Evolutionary conservation across 2,329 filamentous ascomycete species (phyloP), one percentile per base, ranked within the genome.

Genomic region (Botrytis galanthina): DNA sequence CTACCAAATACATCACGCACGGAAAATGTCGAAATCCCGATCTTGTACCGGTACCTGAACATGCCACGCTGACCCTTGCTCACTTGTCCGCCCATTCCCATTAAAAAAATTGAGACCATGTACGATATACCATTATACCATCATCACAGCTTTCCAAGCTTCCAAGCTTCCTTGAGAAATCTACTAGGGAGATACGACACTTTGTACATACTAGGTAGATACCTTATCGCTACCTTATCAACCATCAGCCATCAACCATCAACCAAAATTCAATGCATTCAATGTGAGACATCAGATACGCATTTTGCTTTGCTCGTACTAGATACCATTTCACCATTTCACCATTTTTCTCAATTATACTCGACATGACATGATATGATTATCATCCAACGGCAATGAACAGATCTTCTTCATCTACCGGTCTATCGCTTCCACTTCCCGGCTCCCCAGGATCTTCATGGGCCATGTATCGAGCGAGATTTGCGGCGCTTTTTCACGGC

Each of bases 391-490:
- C 73, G 29, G 74, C 63, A 62, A 77, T 79, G 76, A 75, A 70
- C 61, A 74, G 76, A 66, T 78, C 79, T 1, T 74, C 78, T 16
- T 77, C 78, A 32, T 76, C 78, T 29, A 76, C 78, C 32, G 76
- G 75, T 69, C 81, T 88, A 20, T 60, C 69, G 32, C 82, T 90
- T 39, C 89, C 88, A 51, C 83, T 91, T 79, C 88, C 89, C 14
- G 88, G 88, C 22, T 83, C 87, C 42, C 85, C 89, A 44, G 84
- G 85, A 46, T 87, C 93, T 6, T 93, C 92, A 66, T 95, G 93
- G 92, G 87, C 89, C n/a, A 82, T 89, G 73, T 95, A 93, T 82
- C 86, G 86, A 74, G 89, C 91, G 39, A 89, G 93, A 51, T 80
- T 96, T 39, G 84, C 83, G 68, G 84, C 86, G 32, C 79, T 92